Evolutionary conservation across 2,329 filamentous ascomycete species (phyloP).

Genomic region (Eutypella sp.): DNA sequence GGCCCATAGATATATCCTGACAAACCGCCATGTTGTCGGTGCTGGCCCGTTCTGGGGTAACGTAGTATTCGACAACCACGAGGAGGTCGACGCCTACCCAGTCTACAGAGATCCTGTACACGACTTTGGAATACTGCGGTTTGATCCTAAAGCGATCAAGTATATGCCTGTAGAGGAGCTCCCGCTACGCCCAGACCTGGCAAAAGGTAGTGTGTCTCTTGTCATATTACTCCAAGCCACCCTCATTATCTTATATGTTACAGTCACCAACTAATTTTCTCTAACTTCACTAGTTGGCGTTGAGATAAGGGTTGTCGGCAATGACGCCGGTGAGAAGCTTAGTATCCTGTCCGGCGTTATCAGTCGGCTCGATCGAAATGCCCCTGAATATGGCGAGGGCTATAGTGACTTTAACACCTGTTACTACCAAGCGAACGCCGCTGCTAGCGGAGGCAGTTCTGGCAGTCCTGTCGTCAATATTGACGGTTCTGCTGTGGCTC

Average conservation of each 20-base stretch:
- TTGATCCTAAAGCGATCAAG: slow-evolving; percentile 92
- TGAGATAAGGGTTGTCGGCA: slow-evolving; percentile 95
- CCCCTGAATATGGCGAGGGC: slow-evolving; percentile 94
- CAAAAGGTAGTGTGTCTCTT: slow-evolving; percentile 51
- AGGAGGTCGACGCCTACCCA: slow-evolving; percentile 90
- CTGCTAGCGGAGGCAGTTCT: slow-evolving; percentile 95
- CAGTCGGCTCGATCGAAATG: slow-evolving; percentile 90
- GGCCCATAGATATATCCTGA: slow-evolving; percentile 63
- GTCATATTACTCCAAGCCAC: background rate
- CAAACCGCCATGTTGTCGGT: slow-evolving; percentile 89
- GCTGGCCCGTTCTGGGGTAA: slow-evolving; percentile 97
- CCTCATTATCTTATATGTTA: slow-evolving; percentile 6
- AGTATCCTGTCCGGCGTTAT: slow-evolving; percentile 98
- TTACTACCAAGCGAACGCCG: slow-evolving; percentile 97
- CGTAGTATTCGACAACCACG: slow-evolving; percentile 97
- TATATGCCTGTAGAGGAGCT: slow-evolving; percentile 89
- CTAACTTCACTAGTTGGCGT: slow-evolving; percentile 78
- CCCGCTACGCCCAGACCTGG: slow-evolving; percentile 76
- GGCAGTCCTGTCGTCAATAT: slow-evolving; percentile 96
- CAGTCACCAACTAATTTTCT: no score
- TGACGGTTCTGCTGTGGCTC: slow-evolving; percentile 82
- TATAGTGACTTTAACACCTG: slow-evolving; percentile 96
- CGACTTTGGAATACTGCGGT: slow-evolving; percentile 95
- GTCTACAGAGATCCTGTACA: slow-evolving; percentile 98
- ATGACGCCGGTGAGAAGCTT: slow-evolving; percentile 96